Evolutionary conservation across 2,329 filamentous ascomycete species (phyloP).

Genomic region (Macrophomina tecta): DNA sequence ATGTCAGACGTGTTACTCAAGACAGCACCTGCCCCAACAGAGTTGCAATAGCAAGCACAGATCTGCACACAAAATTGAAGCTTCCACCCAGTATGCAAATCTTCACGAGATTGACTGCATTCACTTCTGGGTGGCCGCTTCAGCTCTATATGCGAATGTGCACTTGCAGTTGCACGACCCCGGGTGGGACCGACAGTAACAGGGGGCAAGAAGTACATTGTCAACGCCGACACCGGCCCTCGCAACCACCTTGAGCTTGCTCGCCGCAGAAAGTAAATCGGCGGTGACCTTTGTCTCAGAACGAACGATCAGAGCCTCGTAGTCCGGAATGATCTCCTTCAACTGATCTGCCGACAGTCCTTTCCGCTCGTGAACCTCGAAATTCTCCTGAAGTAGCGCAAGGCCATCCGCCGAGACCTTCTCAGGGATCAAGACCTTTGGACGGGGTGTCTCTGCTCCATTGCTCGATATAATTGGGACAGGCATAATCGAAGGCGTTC

Average conservation of each 20-base stretch:
- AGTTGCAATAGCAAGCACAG: too few relatives aligned
- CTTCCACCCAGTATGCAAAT: too few relatives aligned
- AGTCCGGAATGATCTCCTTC: constrained; percentile 69
- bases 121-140: too few relatives aligned
- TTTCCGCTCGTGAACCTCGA: constrained; percentile 72
- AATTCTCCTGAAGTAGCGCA: constrained; percentile 67
- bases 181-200: too few relatives aligned
- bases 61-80: too few relatives aligned
- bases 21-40: too few relatives aligned
- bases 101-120: too few relatives aligned
- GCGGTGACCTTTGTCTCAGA: constrained; percentile 83
- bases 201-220: constrained; percentile 22
- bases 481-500: constrained; percentile 36
- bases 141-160: too few relatives aligned
- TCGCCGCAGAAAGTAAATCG: constrained; percentile 68
- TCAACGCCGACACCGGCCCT: constrained; percentile 72
- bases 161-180: too few relatives aligned
- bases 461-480: constrained; percentile 34
- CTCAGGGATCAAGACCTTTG: constrained; percentile 74
- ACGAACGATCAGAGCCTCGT: constrained; percentile 78
- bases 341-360: constrained; percentile 69
- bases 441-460: constrained; percentile 37
- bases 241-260: constrained; percentile 76
- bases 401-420: constrained; percentile 82
- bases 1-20: not conserved